Evolutionary conservation across 108 stramenopile genomes (phyloP).

Genomic region (Nannochloropsis oceanica): DNA sequence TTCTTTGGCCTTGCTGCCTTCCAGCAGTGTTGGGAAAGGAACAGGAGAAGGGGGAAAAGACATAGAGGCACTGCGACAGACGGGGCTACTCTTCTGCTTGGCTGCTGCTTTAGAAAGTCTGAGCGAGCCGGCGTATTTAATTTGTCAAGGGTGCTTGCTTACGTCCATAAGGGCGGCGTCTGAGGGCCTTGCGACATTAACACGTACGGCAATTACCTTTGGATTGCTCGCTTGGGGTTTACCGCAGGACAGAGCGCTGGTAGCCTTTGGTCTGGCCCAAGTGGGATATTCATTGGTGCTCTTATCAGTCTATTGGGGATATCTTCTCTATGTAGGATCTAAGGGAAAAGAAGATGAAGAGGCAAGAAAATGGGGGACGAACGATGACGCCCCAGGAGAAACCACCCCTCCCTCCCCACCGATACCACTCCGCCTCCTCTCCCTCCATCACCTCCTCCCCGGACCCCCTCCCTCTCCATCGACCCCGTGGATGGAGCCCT

Average conservation of each 20-base stretch:
- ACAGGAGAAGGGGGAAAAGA: not conserved
- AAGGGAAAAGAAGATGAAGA: not conserved
- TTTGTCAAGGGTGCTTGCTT: constrained; percentile 19
- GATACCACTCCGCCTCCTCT: not conserved
- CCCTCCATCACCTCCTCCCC: not conserved
- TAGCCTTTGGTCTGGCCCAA: not conserved
- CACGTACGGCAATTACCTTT: not conserved
- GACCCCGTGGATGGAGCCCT: not conserved
- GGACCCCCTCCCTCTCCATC: not conserved
- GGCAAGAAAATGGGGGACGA: no score
- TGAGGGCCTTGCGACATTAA: not conserved
- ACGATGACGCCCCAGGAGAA: not conserved
- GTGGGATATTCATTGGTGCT: not conserved
- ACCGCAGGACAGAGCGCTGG: not conserved
- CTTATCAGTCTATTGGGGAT: not conserved
- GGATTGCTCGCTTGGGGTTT: not conserved
- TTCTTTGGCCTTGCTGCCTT: not conserved
- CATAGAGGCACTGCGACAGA: not conserved
- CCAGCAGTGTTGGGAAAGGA: not conserved
- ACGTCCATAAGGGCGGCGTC: constrained; percentile 1
- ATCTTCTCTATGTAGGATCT: not conserved
- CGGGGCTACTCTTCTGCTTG: constrained; percentile 10
- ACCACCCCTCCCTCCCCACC: not conserved
- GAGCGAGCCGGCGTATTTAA: constrained; percentile 21
- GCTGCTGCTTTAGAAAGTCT: constrained; percentile 24